Base-by-base conservation (phyloP, 2,329 filamentous ascomycete genomes). In the Cephalotrichum gorgonifer region DNA sequence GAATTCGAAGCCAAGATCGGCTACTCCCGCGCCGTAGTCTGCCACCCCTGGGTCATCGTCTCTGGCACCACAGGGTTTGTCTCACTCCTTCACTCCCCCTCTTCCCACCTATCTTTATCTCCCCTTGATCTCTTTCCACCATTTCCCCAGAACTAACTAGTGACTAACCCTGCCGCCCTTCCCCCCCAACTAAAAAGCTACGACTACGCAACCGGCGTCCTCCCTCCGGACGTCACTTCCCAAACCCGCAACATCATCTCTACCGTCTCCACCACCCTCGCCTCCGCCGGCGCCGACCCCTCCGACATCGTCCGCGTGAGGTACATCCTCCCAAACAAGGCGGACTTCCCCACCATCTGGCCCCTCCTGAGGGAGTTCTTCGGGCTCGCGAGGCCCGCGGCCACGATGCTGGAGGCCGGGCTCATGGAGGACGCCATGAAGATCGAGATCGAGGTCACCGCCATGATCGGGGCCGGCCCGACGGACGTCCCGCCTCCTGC, bases 1-100 rank as follows among this genome's bases (percentile, higher is more conserved):
- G 59, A 64, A 38, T 78, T 78, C 53, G 75, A 78, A 58, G 62
- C 63, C 25, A 63, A 72, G 52, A 78, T 78, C 48, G 74, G 71
- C 45, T 78, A 78, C 58, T 77, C 74, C 27, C 67, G 75, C 44
- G 75, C 74, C 31, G 73, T 78, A 3, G 65, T 75, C 17, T 61
- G 65, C 1, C 74, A 71, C 11, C 71, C 73, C 46, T 73, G 70
- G 65, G 60, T 78, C 11, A 70, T 76, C 50, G 72, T 78, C 4
- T 76, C 75, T 2, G 75, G 75, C 0, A 77, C 73, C 33, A 78
- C 75, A 3, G 75, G 75, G 73, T 48, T 23, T 6, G 35, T 27
- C 46, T 41, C 28, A 33, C 20, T 8, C 7, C n/a, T 15, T 44
- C 47, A 15, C 7, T 35, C 39, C 17, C 15, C 14, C n/a, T 20